A percentile compares a stretch with the other conserved stretches of the same genome.
These are phyloP conservation scores for Kodamaea suecica DNA, from an alignment of 1,139 yeast genomes.

Conservation along the genomic window DNA sequence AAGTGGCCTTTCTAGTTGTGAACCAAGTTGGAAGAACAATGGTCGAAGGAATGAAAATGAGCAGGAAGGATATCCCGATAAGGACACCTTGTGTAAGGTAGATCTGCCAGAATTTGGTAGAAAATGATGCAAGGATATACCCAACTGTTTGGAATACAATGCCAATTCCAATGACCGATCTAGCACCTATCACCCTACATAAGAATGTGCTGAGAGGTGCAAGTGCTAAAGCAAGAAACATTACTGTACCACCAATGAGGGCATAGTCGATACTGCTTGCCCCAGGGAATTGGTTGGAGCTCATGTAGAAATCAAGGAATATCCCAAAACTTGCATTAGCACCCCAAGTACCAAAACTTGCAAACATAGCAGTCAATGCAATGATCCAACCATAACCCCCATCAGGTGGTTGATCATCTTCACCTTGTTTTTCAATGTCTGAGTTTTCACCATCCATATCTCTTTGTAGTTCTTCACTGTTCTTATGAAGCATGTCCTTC, in stretches of 20 bases:
- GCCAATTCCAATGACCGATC: constrained; percentile 46
- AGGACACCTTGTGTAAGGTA: constrained; percentile 69
- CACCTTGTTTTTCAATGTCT: background rate
- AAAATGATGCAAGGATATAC: constrained; percentile 60
- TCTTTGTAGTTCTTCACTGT: background rate
- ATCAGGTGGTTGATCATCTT: constrained; percentile 47
- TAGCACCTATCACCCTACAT: constrained; percentile 31
- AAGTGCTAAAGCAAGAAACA: constrained; percentile 53
- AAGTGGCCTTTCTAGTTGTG: constrained; percentile 1
- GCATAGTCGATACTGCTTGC: constrained; percentile 64
- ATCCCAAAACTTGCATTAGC: constrained; percentile 69
- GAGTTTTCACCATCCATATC: background rate
- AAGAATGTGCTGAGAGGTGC: constrained; percentile 50
- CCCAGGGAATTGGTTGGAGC: constrained; percentile 47
- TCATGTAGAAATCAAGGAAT: constrained; percentile 55
- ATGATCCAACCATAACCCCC: constrained; percentile 73
- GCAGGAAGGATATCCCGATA: constrained; percentile 58
- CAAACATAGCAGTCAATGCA: constrained; percentile 49
- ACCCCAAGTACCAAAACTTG: constrained; percentile 68
- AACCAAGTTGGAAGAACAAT: constrained; percentile 42
- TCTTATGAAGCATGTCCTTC: too few relatives aligned
- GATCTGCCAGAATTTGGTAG: constrained; percentile 59
- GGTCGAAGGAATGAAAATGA: constrained; percentile 54
- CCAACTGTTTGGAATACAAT: constrained; percentile 51
- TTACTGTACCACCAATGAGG: constrained; percentile 63